A percentile compares a stretch with the other conserved stretches of the same genome.
Conservation (phyloP, 1,284 basidiomycete genomes). For the Pterulicium gracile region DNA sequence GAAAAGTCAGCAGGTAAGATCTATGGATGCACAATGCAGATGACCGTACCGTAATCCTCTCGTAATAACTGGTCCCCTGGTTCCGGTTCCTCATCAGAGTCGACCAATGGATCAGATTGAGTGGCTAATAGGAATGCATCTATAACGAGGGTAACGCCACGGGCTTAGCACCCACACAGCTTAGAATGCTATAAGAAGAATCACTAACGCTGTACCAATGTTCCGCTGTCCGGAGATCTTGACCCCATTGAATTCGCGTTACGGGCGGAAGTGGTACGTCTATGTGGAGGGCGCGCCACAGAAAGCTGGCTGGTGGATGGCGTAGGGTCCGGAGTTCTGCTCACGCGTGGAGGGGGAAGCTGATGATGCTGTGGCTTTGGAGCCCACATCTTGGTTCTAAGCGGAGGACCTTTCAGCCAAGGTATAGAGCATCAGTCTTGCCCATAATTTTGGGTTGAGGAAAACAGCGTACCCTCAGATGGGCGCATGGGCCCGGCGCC, state of each 20-base stretch:
- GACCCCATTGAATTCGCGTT: not conserved
- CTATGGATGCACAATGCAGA: not conserved
- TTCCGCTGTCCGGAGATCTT: conserved; percentile 10
- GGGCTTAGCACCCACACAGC: conserved; percentile 34
- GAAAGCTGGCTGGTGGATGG: conserved; percentile 12
- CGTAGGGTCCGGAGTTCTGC: conserved; percentile 10
- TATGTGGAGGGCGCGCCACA: not conserved
- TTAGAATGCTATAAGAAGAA: conserved; percentile 20
- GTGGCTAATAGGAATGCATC: conserved; percentile 49
- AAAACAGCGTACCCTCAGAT: too few species aligned
- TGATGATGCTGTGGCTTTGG: not conserved
- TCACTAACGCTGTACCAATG: conserved; percentile 18
- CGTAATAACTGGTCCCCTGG: conserved; percentile 41
- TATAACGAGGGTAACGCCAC: conserved; percentile 16
- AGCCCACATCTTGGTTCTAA: not conserved
- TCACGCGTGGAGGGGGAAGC: not conserved
- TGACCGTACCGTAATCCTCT: conserved; percentile 40
- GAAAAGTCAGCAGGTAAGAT: not conserved
- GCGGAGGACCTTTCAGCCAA: not conserved
- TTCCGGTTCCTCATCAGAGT: conserved; percentile 46
- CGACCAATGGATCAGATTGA: conserved; percentile 38
- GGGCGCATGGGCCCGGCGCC: too few species aligned
- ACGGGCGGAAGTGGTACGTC: not conserved
- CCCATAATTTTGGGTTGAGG: too few species aligned
- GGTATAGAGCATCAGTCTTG: too few species aligned